Evolutionary conservation across 1,139 yeast species (phyloP), one percentile per base, ranked within the genome.

Genomic region (Candida buenavistaensis): DNA sequence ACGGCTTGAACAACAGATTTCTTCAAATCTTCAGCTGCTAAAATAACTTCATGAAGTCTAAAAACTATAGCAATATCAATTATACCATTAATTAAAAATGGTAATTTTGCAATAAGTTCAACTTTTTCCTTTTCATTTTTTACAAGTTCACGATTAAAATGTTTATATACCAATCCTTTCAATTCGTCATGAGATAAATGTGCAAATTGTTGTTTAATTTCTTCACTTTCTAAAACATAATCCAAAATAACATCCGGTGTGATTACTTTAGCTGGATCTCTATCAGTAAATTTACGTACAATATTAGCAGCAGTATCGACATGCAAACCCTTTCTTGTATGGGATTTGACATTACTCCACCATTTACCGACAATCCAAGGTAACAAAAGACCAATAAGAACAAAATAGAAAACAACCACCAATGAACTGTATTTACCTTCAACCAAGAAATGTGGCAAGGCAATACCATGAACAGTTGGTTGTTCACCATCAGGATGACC

Each of bases 401-500:
- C 47, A 36, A 88, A 79, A 59, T 94, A 94, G 4, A 73, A 48
- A 6, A 77, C 59, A 16, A 83, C 77, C 48, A 86, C 72, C 28
- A 84, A 51, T 2, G 83, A 78, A 5, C 95, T 82, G 27, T 84
- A 83, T 40, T 79, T 73, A 22, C 95, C 92, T 48, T 88, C 96
- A 27, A 94, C 88, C 48, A 94, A 72, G 62, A 88, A 88, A 56
- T 84, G 82, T 26, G 99, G 99, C 47, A 94, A 66, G 0, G 97
- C 99, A 59, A 94, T 89, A 39, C 98, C 98, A 57, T 88, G 97
- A n/a, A 83, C 68, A n/a, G 85, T 73, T 30, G 87, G 87, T 59
- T 88, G 96, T 32, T 95, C 96, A 26, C 98, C 98, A 63, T 94
- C 98, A 5, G 99, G 99, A 57, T 94, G 96, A 30, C 99, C 99